These are phyloP conservation scores for Cornus florida DNA, from an alignment of 148 eudicot species.

Conservation along the genomic window DNA sequence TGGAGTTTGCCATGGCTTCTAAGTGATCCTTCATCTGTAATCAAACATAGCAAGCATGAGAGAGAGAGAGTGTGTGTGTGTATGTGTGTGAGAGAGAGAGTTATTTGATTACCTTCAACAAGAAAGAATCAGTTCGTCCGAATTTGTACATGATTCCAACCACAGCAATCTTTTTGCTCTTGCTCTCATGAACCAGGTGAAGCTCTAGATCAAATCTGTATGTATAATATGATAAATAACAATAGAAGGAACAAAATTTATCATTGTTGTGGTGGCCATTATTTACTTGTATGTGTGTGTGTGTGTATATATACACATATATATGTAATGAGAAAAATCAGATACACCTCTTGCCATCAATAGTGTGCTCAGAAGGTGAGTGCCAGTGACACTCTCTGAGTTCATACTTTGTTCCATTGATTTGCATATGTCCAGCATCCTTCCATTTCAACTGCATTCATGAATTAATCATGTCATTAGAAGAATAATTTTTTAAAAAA, in stretches of 20 bases:
- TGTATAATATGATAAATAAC: not conserved
- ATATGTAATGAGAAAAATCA: not conserved
- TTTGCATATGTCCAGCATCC: slow-evolving; percentile 16
- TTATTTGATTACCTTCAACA: slow-evolving; percentile 24
- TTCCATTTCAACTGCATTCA: slow-evolving; percentile 26
- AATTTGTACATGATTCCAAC: slow-evolving; percentile 38
- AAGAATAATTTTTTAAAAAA: not conserved
- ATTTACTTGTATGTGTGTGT: not conserved
- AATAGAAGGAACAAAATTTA: too few relatives aligned
- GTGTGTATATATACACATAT: too few relatives aligned
- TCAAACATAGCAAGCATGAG: not conserved
- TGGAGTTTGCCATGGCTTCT: slow-evolving; percentile 13
- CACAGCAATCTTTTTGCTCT: slow-evolving; percentile 25
- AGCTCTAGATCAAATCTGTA: slow-evolving; percentile 39
- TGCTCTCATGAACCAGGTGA: slow-evolving; percentile 39
- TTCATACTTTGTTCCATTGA: slow-evolving; percentile 19
- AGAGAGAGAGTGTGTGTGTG: not conserved
- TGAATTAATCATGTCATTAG: not conserved
- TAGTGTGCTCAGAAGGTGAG: slow-evolving; percentile 32
- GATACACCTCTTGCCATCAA: slow-evolving; percentile 29
- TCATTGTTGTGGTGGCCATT: not conserved
- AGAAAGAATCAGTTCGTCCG: slow-evolving; percentile 33
- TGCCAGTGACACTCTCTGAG: slow-evolving; percentile 33
- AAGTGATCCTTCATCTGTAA: slow-evolving; percentile 24
- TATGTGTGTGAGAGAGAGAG: not conserved